A percentile compares a stretch with the other conserved stretches of the same genome.
phyloP scores from a whole-genome alignment of 257 asterid genomes.

The Capsicum baccatum region DNA sequence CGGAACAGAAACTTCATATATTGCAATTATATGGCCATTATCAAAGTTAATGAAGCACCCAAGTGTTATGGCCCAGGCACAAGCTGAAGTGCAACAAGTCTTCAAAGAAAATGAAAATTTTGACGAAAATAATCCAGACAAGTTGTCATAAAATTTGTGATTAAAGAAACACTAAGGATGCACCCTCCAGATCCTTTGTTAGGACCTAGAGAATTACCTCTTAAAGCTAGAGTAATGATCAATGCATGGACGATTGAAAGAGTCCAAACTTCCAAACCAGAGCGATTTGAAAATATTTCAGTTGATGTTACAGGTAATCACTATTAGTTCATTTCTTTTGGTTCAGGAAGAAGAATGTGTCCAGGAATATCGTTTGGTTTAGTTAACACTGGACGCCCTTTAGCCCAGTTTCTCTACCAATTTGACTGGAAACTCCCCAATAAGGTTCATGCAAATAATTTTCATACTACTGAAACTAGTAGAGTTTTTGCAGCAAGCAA shows the following conservation, averaged over 20 bases:
- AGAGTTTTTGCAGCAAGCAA: conserved; percentile 19
- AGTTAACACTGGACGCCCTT: conserved; percentile 22
- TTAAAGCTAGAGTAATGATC: conserved; percentile 29
- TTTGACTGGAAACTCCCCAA: conserved; percentile 33
- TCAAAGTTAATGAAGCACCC: conserved; percentile 27
- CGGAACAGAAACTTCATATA: conserved; percentile 31
- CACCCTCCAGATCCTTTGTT: conserved; percentile 27
- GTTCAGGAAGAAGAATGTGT: conserved; percentile 35
- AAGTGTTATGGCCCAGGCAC: too few relatives aligned
- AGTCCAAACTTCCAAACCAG: conserved; percentile 23
- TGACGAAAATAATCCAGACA: too few relatives aligned
- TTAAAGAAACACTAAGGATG: too few relatives aligned
- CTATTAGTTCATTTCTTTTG: conserved; percentile 33
- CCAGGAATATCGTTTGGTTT: not conserved
- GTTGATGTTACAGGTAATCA: conserved; percentile 30
- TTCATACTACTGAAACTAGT: not conserved
- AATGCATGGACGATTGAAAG: not conserved
- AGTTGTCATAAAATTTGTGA: too few relatives aligned
- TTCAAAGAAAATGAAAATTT: too few relatives aligned
- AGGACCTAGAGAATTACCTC: conserved; percentile 30
- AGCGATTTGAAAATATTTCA: conserved; percentile 30
- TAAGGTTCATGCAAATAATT: not conserved
- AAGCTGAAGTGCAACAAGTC: too few relatives aligned
- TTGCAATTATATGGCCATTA: conserved; percentile 31
- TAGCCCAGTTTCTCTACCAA: conserved; percentile 29